phyloP scores from a whole-genome alignment of 768 basidiomycete species.

The Termitomyces sp. region DNA sequence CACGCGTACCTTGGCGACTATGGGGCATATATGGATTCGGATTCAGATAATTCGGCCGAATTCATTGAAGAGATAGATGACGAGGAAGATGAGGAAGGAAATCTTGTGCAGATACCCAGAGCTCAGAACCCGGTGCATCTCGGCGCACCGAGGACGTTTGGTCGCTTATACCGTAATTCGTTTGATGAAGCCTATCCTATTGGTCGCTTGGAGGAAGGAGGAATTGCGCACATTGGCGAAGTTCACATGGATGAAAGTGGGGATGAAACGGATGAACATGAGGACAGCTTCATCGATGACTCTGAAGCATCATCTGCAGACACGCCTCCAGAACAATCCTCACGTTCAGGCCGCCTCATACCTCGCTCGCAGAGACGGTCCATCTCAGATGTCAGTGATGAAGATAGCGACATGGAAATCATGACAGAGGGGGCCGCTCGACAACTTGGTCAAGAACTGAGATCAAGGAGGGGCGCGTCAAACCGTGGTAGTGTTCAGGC shows the following conservation, averaged over 20 bases:
- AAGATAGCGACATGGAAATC: constrained; percentile 2
- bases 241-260: constrained; percentile 11
- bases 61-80: background rate
- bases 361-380: background rate
- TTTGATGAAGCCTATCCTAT: constrained; percentile 3
- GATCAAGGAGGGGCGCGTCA: background rate
- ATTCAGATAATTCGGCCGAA: background rate
- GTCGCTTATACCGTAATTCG: background rate
- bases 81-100: background rate
- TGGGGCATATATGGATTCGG: background rate
- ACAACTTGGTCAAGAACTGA: background rate
- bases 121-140: background rate
- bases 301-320: constrained; percentile 18
- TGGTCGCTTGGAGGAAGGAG: constrained; percentile 11
- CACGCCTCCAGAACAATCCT: background rate
- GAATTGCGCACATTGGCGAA: constrained; percentile 11
- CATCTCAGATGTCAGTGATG: background rate
- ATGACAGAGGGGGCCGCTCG: constrained; percentile 3
- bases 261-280: constrained; percentile 36
- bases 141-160: background rate
- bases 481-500: background rate
- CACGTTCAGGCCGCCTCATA: background rate
- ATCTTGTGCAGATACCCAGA: background rate
- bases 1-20: constrained; percentile 1
- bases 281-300: constrained; percentile 57